Evolutionary conservation across 2,329 filamentous ascomycete species (phyloP).

Genomic region (Colletotrichum melonis): DNA sequence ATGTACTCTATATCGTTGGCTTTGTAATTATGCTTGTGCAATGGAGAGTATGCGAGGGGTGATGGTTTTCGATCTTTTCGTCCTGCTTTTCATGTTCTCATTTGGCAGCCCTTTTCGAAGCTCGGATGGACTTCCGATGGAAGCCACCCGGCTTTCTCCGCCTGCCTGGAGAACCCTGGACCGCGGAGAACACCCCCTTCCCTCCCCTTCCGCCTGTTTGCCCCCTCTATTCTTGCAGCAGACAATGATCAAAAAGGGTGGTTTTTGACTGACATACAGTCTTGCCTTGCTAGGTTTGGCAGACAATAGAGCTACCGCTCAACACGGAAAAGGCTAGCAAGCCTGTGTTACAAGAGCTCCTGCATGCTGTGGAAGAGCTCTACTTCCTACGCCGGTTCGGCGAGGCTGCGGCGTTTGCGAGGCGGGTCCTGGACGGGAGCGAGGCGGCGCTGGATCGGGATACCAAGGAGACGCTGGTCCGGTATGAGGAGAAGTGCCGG

Average conservation of each 20-base stretch:
- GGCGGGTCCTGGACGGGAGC: conserved; percentile 46
- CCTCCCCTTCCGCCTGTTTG: neutral
- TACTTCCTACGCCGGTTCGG: conserved; percentile 64
- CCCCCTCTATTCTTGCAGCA: neutral
- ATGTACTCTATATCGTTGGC: neutral
- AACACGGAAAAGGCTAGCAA: conserved; percentile 50
- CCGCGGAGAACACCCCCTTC: neutral
- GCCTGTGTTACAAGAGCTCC: conserved; percentile 58
- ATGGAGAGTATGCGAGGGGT: neutral
- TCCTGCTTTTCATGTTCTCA: neutral
- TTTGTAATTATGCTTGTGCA: neutral
- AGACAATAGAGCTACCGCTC: conserved; percentile 55
- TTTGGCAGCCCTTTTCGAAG: neutral
- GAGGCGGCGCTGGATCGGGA: conserved; percentile 55
- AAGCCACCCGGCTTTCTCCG: neutral
- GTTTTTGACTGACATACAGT: too few species aligned
- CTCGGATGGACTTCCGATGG: neutral
- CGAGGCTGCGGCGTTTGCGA: conserved; percentile 56
- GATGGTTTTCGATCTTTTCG: neutral
- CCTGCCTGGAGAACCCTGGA: neutral
- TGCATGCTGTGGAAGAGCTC: conserved; percentile 68
- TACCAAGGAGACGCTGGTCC: conserved; percentile 50
- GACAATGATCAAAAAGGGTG: too few species aligned
- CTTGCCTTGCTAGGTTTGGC: conserved; percentile 52
- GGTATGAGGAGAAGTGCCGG: conserved; percentile 56